Base-by-base conservation (phyloP, 2,329 filamentous ascomycete species). In the Trichoderma pleuroti region DNA sequence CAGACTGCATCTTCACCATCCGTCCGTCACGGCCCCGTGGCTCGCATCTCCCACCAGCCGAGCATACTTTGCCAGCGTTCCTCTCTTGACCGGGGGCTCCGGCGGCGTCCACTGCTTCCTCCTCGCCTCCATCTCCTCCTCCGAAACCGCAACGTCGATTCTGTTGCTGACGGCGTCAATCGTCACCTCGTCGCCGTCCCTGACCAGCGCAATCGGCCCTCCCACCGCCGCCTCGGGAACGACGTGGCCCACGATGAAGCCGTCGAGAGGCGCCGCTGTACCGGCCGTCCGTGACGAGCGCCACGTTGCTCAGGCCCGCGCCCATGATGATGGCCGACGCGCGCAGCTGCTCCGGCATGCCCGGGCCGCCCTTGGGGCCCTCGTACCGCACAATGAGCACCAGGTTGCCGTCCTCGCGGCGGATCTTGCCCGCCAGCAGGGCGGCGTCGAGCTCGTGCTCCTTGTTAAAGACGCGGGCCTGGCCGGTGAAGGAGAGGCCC, bases 311-410 rank as follows among this genome's bases (percentile, higher is more conserved):
- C 66, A 98, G 84, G 14, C 92, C 92, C 0, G 95, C 95, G 62
- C 95, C 95, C 92, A 97, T 97, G 75, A 98, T 93, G 21, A 94
- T 93, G 0, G 94, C 94, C 71, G 89, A 92, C 12, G 95, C 93
- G 79, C 92, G 93, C 57, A 98, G 87, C 81, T 97, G 94, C 82
- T 98, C 95, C 2, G 94, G 95, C 95, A 98, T 98, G 56, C 95
- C 95, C 0, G 95, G 95, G 0, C 95, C 95, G 73, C 95, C 95
- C 78, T 93, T 94, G 14, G 95, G 95, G 0, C 95, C 95, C 80
- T 98, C 95, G 79, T 98, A 98, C 26, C 95, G 91, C 68, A 98
- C 94, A 36, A 98, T 90, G 32, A 98, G 84, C 24, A 98, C 95
- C 16, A 97, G 86, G 78, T 97, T 96, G 77, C 96, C 93, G 72